A percentile compares a stretch with the other conserved stretches of the same genome.
Evolutionary conservation across 1,139 yeast genomes (phyloP).

Genomic region (Sugiyamaella pinicola): DNA sequence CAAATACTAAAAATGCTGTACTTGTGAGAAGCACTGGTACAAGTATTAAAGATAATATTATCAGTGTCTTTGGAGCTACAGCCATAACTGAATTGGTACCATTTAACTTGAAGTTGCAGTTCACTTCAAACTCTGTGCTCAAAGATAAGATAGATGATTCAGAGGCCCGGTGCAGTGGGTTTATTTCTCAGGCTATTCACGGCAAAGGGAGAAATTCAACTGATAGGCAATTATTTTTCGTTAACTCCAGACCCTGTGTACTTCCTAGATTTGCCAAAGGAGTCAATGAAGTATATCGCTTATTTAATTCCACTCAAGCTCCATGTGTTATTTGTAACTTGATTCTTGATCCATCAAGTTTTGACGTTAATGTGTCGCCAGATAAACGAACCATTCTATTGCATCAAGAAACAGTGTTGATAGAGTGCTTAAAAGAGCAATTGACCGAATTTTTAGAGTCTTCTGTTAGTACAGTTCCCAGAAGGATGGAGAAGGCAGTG

Average conservation of each 20-base stretch:
- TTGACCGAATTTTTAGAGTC: constrained; percentile 33
- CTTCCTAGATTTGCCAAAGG: constrained; percentile 59
- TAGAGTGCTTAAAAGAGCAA: constrained; percentile 50
- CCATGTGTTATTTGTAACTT: constrained; percentile 75
- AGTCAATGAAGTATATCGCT: constrained; percentile 71
- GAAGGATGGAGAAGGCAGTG: constrained; percentile 9
- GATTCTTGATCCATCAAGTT: constrained; percentile 50
- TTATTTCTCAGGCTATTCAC: constrained; percentile 71
- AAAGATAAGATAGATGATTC: constrained; percentile 15
- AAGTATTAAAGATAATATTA: constrained; percentile 55
- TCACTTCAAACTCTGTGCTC: constrained; percentile 12
- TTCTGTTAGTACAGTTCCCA: constrained; percentile 39
- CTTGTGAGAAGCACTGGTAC: constrained; percentile 47
- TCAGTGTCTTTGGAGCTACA: constrained; percentile 69
- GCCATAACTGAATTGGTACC: constrained; percentile 60
- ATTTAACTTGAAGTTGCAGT: constrained; percentile 40
- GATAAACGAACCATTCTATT: constrained; percentile 77
- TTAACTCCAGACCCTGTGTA: constrained; percentile 75
- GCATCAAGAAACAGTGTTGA: constrained; percentile 61
- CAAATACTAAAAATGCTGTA: constrained; percentile 50
- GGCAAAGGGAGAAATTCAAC: constrained; percentile 71
- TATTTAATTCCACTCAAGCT: constrained; percentile 67
- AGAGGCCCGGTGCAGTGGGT: constrained; percentile 49
- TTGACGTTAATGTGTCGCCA: constrained; percentile 89
- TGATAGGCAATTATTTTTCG: constrained; percentile 73